Percentiles rank a stretch among this genome's conserved stretches.
These are phyloP conservation scores for Mycena citricolor DNA, from an alignment of 1,284 basidiomycete genomes.

Conservation along the genomic window DNA sequence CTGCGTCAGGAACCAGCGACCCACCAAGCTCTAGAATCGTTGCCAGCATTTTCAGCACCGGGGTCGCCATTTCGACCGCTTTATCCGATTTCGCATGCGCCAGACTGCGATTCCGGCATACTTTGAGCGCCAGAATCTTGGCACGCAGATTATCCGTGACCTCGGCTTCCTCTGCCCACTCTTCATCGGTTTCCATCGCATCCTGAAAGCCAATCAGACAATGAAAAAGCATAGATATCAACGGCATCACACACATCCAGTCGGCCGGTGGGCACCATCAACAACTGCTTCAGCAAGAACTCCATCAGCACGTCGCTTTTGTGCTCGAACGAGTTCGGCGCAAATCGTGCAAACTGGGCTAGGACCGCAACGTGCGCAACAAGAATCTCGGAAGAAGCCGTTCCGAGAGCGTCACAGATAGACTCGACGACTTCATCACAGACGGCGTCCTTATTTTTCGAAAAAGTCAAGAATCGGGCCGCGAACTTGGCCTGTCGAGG, in stretches of 20 bases:
- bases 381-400: conserved; percentile 53
- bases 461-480: conserved; percentile 70
- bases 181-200: conserved; percentile 51
- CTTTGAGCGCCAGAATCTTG: conserved; percentile 75
- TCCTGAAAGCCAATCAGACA: conserved; percentile 45
- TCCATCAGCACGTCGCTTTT: conserved; percentile 72
- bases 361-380: conserved; percentile 73
- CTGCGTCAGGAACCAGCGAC: conserved; percentile 53
- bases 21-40: conserved; percentile 69
- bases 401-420: conserved; percentile 56
- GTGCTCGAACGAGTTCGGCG: conserved; percentile 74
- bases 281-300: conserved; percentile 72
- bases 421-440: conserved; percentile 60
- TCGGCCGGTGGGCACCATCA: conserved; percentile 54
- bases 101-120: conserved; percentile 77
- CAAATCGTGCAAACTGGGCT: conserved; percentile 71
- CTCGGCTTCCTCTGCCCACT: conserved; percentile 74
- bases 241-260: conserved; percentile 48
- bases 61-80: conserved; percentile 66
- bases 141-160: conserved; percentile 59
- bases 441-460: conserved; percentile 51
- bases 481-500: conserved; percentile 85
- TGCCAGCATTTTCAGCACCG: conserved; percentile 74
- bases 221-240: conserved; percentile 3
- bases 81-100: conserved; percentile 60